Evolutionary conservation across 2,329 filamentous ascomycete species (phyloP).

Genomic region (Dactylellina leptospora): DNA sequence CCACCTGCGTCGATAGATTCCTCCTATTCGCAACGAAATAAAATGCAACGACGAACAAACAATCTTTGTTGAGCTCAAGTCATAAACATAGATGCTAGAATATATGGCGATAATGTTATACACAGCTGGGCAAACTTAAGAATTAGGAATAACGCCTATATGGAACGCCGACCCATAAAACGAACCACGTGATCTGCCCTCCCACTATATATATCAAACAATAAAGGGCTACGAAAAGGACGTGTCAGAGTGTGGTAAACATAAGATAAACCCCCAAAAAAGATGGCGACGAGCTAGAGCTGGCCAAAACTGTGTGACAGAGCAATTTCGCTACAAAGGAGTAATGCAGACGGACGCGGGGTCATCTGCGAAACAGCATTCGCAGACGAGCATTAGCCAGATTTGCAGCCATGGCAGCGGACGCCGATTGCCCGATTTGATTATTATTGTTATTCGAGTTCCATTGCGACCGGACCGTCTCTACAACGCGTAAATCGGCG

Average conservation of each 20-base stretch:
- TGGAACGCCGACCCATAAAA: constrained; percentile 29
- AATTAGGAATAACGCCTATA: constrained; percentile 28
- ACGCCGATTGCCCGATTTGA: constrained; percentile 24
- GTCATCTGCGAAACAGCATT: constrained; percentile 37
- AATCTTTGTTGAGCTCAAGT: no score
- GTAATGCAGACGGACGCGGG: no score
- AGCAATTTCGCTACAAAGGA: neutral
- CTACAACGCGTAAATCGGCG: constrained; percentile 54
- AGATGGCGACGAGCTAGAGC: neutral
- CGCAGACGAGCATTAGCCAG: constrained; percentile 32
- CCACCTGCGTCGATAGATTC: no score
- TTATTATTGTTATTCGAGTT: constrained; percentile 37
- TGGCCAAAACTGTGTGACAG: neutral
- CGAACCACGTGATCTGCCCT: constrained; percentile 7
- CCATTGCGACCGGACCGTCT: constrained; percentile 56
- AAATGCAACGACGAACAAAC: no score
- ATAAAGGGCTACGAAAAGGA: neutral
- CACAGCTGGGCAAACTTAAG: neutral
- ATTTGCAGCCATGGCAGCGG: constrained; percentile 38
- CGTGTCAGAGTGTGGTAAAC: neutral
- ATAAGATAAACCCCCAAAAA: neutral
- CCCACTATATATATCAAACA: constrained; percentile 20
- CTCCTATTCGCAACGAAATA: no score
- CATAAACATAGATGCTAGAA: neutral
- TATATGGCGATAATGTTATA: constrained; percentile 29